These are phyloP conservation scores for Paxillus ammoniavirescens DNA, from an alignment of 768 basidiomycete genomes.

Conservation along the genomic window DNA sequence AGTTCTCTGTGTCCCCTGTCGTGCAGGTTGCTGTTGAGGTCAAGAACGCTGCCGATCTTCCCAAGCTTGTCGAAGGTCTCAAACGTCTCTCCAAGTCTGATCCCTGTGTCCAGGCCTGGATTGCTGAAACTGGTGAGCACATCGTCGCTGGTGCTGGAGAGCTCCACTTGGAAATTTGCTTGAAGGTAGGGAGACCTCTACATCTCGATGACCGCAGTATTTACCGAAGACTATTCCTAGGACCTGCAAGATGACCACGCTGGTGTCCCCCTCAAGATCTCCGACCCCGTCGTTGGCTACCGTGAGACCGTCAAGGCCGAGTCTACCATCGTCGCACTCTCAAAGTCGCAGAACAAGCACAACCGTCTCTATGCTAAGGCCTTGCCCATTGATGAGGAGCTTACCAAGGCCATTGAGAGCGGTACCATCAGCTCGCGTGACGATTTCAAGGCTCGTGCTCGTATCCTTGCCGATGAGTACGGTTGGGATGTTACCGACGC, in stretches of 20 bases:
- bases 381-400: constrained; percentile 89
- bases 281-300: constrained; percentile 96
- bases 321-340: constrained; percentile 93
- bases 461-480: constrained; percentile 91
- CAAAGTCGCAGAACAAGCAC: constrained; percentile 99
- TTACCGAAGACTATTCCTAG: constrained; percentile 36
- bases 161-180: constrained; percentile 98
- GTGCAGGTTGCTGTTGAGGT: constrained; percentile 99
- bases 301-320: constrained; percentile 96
- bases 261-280: constrained; percentile 97
- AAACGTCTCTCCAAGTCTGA: constrained; percentile 99
- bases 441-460: constrained; percentile 96
- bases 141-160: constrained; percentile 99
- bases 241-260: constrained; percentile 99
- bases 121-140: constrained; percentile 90
- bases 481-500: constrained; percentile 99
- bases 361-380: constrained; percentile 97
- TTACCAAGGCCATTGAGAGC: constrained; percentile 86
- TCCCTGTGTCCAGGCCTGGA: constrained; percentile 97
- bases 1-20: constrained; percentile 99
- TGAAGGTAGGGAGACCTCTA: constrained; percentile 62
- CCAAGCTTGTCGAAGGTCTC: constrained; percentile 99
- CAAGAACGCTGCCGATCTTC: constrained; percentile 98
- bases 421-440: constrained; percentile 89
- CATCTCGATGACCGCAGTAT: not conserved